These are phyloP conservation scores for Penicillium rolfsii DNA, from an alignment of 2,329 filamentous ascomycete genomes.

Conservation along the genomic window DNA sequence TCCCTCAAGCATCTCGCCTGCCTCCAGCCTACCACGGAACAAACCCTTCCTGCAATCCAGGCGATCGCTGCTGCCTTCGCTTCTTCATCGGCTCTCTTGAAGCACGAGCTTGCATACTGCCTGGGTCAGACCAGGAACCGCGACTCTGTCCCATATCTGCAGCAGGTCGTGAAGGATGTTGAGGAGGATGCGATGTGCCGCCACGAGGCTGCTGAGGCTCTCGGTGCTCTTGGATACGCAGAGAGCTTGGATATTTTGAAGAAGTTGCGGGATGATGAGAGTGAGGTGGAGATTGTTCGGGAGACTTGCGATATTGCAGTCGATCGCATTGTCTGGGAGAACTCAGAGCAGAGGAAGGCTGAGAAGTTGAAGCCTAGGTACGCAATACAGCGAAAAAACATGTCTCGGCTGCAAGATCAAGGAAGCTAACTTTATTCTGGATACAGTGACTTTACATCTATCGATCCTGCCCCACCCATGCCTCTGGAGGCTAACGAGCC, in stretches of 20 bases:
- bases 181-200: conserved; percentile 93
- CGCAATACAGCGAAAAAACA: conserved; percentile 24
- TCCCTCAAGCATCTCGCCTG: conserved; percentile 92
- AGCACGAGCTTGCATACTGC: conserved; percentile 97
- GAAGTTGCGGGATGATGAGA: conserved; percentile 71
- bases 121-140: conserved; percentile 85
- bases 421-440: conserved; percentile 21
- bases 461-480: conserved; percentile 91
- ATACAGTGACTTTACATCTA: conserved; percentile 85
- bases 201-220: conserved; percentile 93
- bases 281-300: conserved; percentile 78
- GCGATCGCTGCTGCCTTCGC: conserved; percentile 87
- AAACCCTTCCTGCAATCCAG: conserved; percentile 66
- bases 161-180: conserved; percentile 72
- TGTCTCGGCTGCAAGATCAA: neutral
- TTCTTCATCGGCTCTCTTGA: conserved; percentile 85
- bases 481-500: conserved; percentile 65
- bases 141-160: conserved; percentile 72
- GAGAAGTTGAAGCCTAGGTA: conserved; percentile 85
- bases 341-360: conserved; percentile 68
- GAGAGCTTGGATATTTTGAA: conserved; percentile 74
- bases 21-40: conserved; percentile 59
- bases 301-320: conserved; percentile 98
- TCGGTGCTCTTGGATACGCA: conserved; percentile 80
- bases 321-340: conserved; percentile 91